Conservation (phyloP, 495 filamentous ascomycete species). For the Penicillium chermesinum region DNA sequence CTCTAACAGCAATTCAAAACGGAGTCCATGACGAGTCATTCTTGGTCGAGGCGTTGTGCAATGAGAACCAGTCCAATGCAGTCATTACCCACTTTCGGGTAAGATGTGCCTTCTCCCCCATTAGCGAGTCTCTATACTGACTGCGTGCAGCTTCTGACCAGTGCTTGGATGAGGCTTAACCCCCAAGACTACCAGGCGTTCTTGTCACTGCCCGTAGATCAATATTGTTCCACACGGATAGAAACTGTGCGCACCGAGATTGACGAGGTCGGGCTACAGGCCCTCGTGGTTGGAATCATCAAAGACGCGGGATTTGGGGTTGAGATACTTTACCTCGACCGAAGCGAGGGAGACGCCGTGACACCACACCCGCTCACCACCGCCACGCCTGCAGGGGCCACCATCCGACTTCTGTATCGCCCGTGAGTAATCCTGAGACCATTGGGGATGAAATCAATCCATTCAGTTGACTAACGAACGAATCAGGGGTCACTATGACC, state of each 20-base stretch:
- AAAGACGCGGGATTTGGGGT: slow-evolving; percentile 68
- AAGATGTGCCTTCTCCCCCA: slow-evolving; percentile 12
- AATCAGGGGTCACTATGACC: slow-evolving; percentile 82
- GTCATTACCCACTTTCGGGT: slow-evolving; percentile 73
- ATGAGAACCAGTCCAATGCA: slow-evolving; percentile 55
- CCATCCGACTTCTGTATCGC: slow-evolving; percentile 62
- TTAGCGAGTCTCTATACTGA: slow-evolving; percentile 5
- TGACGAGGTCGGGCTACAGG: slow-evolving; percentile 76
- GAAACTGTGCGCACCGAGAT: slow-evolving; percentile 78
- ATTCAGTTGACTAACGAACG: slow-evolving; percentile 7
- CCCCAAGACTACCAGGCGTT: slow-evolving; percentile 64
- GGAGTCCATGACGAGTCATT: slow-evolving; percentile 55
- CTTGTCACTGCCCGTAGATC: slow-evolving; percentile 56
- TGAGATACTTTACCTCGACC: slow-evolving; percentile 87
- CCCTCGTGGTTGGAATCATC: slow-evolving; percentile 73
- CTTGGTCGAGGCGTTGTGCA: slow-evolving; percentile 73
- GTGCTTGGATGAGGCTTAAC: slow-evolving; percentile 79
- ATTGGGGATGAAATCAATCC: not conserved
- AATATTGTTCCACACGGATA: slow-evolving; percentile 66
- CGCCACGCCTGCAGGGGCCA: slow-evolving; percentile 47
- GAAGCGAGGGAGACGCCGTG: slow-evolving; percentile 72
- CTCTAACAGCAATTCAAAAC: slow-evolving; percentile 47
- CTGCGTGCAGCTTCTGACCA: slow-evolving; percentile 64
- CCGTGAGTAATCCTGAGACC: slow-evolving; percentile 48
- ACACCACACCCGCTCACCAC: slow-evolving; percentile 68